A percentile compares a stretch with the other conserved stretches of the same genome.
Evolutionary conservation across 2,329 filamentous ascomycete species (phyloP).

Genomic region (Epichloe sibirici): DNA sequence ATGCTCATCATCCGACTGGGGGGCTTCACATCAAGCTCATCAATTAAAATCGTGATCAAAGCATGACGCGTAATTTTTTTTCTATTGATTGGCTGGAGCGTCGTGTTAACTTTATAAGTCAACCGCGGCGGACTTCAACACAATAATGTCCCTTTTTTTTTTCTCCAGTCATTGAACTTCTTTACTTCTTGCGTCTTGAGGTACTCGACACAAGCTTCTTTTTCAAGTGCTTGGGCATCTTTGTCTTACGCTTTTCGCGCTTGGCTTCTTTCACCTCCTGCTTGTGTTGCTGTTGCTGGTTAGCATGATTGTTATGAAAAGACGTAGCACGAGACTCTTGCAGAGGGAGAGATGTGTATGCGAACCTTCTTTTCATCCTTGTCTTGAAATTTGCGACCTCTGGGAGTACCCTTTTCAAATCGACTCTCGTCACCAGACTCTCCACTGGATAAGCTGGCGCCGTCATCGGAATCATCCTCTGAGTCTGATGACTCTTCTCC

Average conservation of each 20-base stretch:
- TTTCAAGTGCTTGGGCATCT: slow-evolving; percentile 94
- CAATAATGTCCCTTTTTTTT: slow-evolving; percentile 3
- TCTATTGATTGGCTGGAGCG: background rate
- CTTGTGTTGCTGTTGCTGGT: slow-evolving; percentile 52
- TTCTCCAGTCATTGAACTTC: slow-evolving; percentile 1
- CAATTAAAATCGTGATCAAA: background rate
- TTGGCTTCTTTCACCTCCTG: slow-evolving; percentile 89
- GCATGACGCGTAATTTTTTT: no score
- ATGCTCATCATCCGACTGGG: slow-evolving; percentile 36
- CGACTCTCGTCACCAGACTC: slow-evolving; percentile 35
- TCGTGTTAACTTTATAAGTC: no score
- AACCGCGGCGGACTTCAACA: background rate
- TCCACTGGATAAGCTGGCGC: slow-evolving; percentile 32
- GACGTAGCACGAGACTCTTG: background rate
- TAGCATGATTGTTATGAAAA: slow-evolving; percentile 6
- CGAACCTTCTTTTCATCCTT: slow-evolving; percentile 74
- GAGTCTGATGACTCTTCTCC: slow-evolving; percentile 24
- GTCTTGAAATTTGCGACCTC: slow-evolving; percentile 79
- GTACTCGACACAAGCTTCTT: slow-evolving; percentile 64
- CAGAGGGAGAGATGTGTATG: background rate
- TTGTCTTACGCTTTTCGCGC: slow-evolving; percentile 81
- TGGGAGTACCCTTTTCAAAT: slow-evolving; percentile 56
- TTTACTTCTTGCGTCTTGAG: slow-evolving; percentile 50
- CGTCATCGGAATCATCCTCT: slow-evolving; percentile 34
- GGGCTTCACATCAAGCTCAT: background rate